phyloP scores from a whole-genome alignment of 352 stramenopile genomes.

The Globisporangium lucens region DNA sequence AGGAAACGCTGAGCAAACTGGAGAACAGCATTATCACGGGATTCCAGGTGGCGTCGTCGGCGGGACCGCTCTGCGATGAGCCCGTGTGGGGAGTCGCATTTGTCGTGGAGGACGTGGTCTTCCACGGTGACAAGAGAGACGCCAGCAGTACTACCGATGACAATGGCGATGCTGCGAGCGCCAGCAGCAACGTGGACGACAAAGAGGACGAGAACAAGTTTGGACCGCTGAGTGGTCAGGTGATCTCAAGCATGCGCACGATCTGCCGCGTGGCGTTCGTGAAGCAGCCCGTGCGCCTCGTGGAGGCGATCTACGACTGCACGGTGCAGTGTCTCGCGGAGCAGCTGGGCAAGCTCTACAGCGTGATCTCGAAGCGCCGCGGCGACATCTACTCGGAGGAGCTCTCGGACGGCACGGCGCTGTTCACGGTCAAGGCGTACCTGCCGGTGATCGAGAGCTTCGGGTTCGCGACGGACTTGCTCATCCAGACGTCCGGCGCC shows the following conservation, averaged over 20 bases:
- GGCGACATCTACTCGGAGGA: conserved; percentile 89
- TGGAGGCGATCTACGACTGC: conserved; percentile 91
- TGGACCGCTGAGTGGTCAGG: conserved; percentile 70
- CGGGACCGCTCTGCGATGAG: conserved; percentile 89
- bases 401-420: conserved; percentile 89
- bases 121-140: conserved; percentile 41
- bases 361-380: conserved; percentile 90
- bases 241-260: conserved; percentile 80
- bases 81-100: conserved; percentile 90
- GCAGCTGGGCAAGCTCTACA: conserved; percentile 94
- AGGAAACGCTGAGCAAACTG: conserved; percentile 45
- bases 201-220: conserved; percentile 38
- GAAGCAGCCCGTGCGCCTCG: conserved; percentile 85
- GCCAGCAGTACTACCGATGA: conserved; percentile 10
- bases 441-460: conserved; percentile 95
- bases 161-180: conserved; percentile 15
- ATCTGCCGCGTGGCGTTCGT: conserved; percentile 74
- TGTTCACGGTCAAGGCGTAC: conserved; percentile 93
- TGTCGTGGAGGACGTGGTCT: conserved; percentile 75
- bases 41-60: conserved; percentile 75
- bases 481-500: conserved; percentile 93
- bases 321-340: conserved; percentile 85
- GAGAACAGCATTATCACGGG: conserved; percentile 82
- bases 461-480: conserved; percentile 91
- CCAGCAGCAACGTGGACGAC: conserved; percentile 12